phyloP scores from a whole-genome alignment of 805 yeast genomes.

The Lachancea sp. region DNA sequence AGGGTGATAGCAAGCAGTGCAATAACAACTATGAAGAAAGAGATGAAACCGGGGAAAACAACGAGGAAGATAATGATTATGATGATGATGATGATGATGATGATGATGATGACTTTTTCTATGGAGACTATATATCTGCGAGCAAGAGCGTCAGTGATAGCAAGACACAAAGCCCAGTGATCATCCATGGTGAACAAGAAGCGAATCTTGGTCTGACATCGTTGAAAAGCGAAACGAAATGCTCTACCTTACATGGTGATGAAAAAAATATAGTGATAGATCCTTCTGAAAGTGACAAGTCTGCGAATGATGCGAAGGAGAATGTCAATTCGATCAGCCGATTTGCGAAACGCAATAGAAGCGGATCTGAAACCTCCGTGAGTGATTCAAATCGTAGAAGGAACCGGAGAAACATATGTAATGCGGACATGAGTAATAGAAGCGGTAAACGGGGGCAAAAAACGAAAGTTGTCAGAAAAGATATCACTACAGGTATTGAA shows the following conservation, averaged over 20 bases:
- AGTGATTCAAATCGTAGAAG: not conserved
- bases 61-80: not conserved
- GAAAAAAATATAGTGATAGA: not conserved
- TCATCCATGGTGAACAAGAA: not conserved
- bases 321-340: not conserved
- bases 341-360: not conserved
- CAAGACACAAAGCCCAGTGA: not conserved
- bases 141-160: not conserved
- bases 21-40: not conserved
- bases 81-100: conserved; percentile 3
- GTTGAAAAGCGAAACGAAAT: not conserved
- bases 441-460: too few relatives aligned
- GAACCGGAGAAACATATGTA: not conserved
- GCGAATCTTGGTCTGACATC: not conserved
- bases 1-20: not conserved
- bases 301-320: not conserved
- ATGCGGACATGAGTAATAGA: too few relatives aligned
- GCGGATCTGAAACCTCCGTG: not conserved
- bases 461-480: too few relatives aligned
- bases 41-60: not conserved
- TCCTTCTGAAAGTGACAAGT: conserved; percentile 1
- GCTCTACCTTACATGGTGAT: not conserved
- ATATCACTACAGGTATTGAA: not conserved
- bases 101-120: conserved; percentile 11
- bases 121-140: conserved; percentile 7